Evolutionary conservation across 2,329 filamentous ascomycete species (phyloP).

Genomic region (Elsinoe fawcettii): DNA sequence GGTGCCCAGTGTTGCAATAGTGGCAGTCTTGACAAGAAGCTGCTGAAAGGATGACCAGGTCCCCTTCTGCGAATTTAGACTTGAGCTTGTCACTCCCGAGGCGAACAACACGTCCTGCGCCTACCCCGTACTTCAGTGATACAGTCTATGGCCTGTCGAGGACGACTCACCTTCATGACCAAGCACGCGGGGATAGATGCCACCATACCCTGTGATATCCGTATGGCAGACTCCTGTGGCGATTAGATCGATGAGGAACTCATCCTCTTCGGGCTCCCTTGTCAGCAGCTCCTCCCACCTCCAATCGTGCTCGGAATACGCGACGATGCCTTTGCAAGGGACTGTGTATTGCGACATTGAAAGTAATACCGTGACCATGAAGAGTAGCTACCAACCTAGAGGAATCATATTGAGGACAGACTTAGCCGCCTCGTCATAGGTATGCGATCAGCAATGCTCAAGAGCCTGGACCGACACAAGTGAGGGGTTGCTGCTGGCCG

Average conservation of each 20-base stretch:
- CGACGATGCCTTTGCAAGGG: slow-evolving; percentile 25
- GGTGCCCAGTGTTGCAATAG: slow-evolving; percentile 39
- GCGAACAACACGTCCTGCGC: slow-evolving; percentile 40
- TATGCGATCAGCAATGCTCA: not conserved
- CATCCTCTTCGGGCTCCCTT: slow-evolving; percentile 34
- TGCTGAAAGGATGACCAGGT: slow-evolving; percentile 43
- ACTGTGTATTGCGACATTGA: slow-evolving; percentile 21
- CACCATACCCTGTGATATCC: slow-evolving; percentile 36
- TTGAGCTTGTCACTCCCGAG: slow-evolving; percentile 34
- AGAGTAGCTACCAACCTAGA: not conserved
- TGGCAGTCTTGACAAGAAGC: slow-evolving; percentile 40
- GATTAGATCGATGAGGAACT: slow-evolving; percentile 47
- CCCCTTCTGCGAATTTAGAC: slow-evolving; percentile 37
- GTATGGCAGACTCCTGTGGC: slow-evolving; percentile 49
- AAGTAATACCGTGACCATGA: not conserved
- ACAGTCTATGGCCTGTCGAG: not conserved
- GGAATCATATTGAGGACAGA: not conserved
- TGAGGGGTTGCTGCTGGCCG: slow-evolving; percentile 6
- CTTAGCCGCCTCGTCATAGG: not conserved
- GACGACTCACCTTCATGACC: slow-evolving; percentile 40
- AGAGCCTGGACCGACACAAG: not conserved
- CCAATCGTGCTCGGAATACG: slow-evolving; percentile 26
- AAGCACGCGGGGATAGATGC: slow-evolving; percentile 42
- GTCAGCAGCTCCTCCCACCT: slow-evolving; percentile 34
- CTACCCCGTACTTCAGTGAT: slow-evolving; percentile 1